These are phyloP conservation scores for Coelastrella sp. DNA, from an alignment of 139 green algal species.

Conservation along the genomic window DNA sequence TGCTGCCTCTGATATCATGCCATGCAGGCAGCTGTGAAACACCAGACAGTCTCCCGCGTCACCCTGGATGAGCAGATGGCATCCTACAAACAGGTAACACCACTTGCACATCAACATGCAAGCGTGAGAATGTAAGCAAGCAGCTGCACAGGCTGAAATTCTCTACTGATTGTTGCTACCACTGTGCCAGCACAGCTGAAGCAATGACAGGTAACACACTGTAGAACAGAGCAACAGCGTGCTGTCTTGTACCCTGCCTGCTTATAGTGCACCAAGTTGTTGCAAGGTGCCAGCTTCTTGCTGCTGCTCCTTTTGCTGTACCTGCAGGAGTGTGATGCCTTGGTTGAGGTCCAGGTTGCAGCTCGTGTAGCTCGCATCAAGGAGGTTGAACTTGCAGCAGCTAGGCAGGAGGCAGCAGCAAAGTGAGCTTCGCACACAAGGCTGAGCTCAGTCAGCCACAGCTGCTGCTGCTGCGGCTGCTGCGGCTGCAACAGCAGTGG, in stretches of 20 bases:
- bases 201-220: not conserved
- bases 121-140: too few species aligned
- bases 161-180: too few species aligned
- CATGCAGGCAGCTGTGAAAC: not conserved
- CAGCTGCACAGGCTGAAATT: too few species aligned
- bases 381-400: constrained; percentile 65
- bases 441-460: too few species aligned
- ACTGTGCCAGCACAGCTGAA: too few species aligned
- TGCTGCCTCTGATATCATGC: not conserved
- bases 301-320: not conserved
- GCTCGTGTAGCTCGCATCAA: constrained; percentile 68
- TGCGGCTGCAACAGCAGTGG: not conserved
- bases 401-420: constrained; percentile 65
- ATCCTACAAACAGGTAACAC: constrained; percentile 29
- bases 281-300: too few species aligned
- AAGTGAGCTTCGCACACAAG: too few species aligned
- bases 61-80: constrained; percentile 16
- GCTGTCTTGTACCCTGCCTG: too few species aligned
- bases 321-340: constrained; percentile 42
- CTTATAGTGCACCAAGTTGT: too few species aligned
- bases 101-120: too few species aligned
- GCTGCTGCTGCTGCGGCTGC: not conserved
- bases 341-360: constrained; percentile 38
- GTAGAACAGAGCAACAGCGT: too few species aligned
- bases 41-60: not conserved